Conservation (phyloP, 441 rosid genomes). For the Gossypium aridum region DNA sequence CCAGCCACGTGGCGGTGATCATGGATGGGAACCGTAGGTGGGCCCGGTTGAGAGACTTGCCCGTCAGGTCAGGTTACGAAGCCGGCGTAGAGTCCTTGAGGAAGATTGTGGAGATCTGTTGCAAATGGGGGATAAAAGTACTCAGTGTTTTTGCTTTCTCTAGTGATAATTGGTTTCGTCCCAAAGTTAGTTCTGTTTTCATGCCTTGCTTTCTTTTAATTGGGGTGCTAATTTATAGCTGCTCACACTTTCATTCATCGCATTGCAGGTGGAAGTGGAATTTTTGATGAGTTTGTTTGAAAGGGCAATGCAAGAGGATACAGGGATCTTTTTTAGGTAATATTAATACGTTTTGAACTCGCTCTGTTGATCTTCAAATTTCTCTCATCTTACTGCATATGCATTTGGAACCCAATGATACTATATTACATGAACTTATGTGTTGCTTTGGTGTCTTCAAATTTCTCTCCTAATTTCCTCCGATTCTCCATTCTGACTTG, state of each 20-base stretch:
- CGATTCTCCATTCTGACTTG: neutral
- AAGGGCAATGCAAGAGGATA: conserved; percentile 27
- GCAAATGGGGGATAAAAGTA: conserved; percentile 48
- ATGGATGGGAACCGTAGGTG: conserved; percentile 85
- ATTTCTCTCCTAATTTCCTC: too few relatives aligned
- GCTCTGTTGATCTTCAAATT: neutral
- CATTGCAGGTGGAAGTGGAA: conserved; percentile 47
- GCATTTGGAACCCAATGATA: too few relatives aligned
- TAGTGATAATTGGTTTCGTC: conserved; percentile 59
- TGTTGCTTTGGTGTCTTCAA: too few relatives aligned
- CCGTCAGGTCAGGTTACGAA: conserved; percentile 45
- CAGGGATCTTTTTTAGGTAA: conserved; percentile 25
- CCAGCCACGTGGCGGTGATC: conserved; percentile 75
- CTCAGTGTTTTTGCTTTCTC: conserved; percentile 63
- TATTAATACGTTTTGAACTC: neutral
- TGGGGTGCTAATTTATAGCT: neutral
- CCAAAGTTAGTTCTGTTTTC: conserved; percentile 23
- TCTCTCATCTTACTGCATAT: neutral
- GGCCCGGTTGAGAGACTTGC: conserved; percentile 46
- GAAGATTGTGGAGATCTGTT: conserved; percentile 39
- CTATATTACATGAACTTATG: too few relatives aligned
- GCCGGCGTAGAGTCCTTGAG: conserved; percentile 52
- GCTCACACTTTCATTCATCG: neutral
- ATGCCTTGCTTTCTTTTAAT: neutral
- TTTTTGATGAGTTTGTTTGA: conserved; percentile 51